Evolutionary conservation across 2,329 filamentous ascomycete genomes (phyloP).

Genomic region (Colletotrichum trifolii): DNA sequence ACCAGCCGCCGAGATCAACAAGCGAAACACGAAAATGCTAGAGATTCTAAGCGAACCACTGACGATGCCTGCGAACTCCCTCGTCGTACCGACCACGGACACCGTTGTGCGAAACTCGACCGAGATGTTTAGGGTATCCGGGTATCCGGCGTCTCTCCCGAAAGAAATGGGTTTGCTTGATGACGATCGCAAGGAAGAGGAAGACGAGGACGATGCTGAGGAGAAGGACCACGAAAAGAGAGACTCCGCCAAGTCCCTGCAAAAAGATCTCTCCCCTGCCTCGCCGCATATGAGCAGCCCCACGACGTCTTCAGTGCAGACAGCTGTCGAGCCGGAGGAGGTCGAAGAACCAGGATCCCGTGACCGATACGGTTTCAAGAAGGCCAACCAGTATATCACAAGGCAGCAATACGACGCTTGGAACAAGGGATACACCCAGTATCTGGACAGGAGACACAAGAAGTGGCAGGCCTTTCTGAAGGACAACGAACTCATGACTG

Average conservation of each 20-base stretch:
- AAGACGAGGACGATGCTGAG: conserved; percentile 31
- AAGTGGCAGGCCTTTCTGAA: conserved; percentile 87
- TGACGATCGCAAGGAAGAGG: conserved; percentile 39
- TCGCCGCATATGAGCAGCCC: conserved; percentile 32
- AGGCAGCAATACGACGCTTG: conserved; percentile 84
- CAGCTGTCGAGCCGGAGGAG: conserved; percentile 46
- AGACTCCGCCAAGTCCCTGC: conserved; percentile 61
- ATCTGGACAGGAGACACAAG: conserved; percentile 77
- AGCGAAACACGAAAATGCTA: conserved; percentile 50
- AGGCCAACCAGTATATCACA: conserved; percentile 82
- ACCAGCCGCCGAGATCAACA: conserved; percentile 53
- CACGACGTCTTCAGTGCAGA: conserved; percentile 22
- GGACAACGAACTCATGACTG: conserved; percentile 78
- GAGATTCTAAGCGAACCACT: conserved; percentile 53
- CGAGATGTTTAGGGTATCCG: conserved; percentile 51
- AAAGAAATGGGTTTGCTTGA: conserved; percentile 37
- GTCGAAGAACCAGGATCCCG: conserved; percentile 65
- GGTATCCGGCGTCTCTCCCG: conserved; percentile 53
- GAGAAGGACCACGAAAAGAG: conserved; percentile 50
- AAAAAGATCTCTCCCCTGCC: conserved; percentile 43
- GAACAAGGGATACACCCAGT: conserved; percentile 79
- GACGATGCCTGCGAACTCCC: conserved; percentile 41
- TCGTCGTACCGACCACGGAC: conserved; percentile 35
- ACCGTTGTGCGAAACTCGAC: conserved; percentile 47
- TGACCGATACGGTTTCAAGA: conserved; percentile 93